A percentile compares a stretch with the other conserved stretches of the same genome.
phyloP scores from a whole-genome alignment of 1,284 basidiomycete species.

The Melampsora abietis-canadensis region DNA sequence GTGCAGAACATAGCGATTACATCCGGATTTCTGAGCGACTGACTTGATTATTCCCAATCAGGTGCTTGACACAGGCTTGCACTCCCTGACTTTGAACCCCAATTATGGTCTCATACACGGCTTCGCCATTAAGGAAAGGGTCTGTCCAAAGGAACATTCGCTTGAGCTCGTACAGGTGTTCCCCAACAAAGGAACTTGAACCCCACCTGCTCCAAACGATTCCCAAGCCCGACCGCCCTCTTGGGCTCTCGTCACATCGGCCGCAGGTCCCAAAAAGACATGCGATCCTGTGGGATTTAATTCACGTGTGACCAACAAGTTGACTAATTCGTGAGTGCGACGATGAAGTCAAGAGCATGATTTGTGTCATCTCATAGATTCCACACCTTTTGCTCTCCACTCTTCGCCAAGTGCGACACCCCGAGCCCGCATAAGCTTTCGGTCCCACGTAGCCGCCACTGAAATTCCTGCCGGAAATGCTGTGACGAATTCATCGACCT shows the following conservation, averaged over 20 bases:
- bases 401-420: constrained; percentile 57
- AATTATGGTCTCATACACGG: constrained; percentile 1
- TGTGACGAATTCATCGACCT: constrained; percentile 46
- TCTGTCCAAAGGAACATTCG: not conserved
- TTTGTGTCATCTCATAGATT: not conserved
- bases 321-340: not conserved
- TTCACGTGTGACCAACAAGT: not conserved
- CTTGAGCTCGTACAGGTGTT: not conserved
- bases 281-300: not conserved
- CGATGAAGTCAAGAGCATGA: not conserved
- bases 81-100: constrained; percentile 6
- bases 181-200: not conserved
- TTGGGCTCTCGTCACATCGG: constrained; percentile 47
- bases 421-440: constrained; percentile 55
- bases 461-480: constrained; percentile 50
- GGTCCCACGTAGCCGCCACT: constrained; percentile 57
- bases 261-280: constrained; percentile 48
- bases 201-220: constrained; percentile 41
- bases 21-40: not conserved
- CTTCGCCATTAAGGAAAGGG: not conserved
- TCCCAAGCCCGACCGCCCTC: constrained; percentile 49
- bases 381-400: constrained; percentile 51
- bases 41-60: constrained; percentile 30
- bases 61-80: constrained; percentile 10
- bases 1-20: not conserved